A percentile compares a stretch with the other conserved stretches of the same genome.
These are phyloP conservation scores for Fusarium nanum DNA, from an alignment of 2,329 filamentous ascomycete genomes.

Conservation along the genomic window DNA sequence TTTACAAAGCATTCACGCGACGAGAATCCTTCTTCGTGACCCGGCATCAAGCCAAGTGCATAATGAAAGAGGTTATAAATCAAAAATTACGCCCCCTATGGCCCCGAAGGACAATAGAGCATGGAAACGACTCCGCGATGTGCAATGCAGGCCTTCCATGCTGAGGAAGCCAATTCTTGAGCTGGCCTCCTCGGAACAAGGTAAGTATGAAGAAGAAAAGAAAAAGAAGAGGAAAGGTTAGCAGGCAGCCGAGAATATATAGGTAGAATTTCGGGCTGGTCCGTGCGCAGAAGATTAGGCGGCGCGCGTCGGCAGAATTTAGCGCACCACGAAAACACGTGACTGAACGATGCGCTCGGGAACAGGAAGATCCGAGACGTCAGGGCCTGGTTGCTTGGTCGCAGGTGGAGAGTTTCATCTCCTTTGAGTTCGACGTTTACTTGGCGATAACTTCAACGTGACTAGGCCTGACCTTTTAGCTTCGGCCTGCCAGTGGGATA, in stretches of 20 bases:
- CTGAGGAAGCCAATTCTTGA: slow-evolving; percentile 60
- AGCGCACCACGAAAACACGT: neutral
- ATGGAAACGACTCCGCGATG: slow-evolving; percentile 61
- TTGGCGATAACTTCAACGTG: slow-evolving; percentile 7
- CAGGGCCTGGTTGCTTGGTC: neutral
- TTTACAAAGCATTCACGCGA: neutral
- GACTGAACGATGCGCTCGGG: neutral
- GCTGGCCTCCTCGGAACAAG: slow-evolving; percentile 59
- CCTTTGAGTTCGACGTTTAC: slow-evolving; percentile 11
- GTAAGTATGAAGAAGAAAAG: slow-evolving; percentile 65
- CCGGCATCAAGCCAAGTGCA: slow-evolving; percentile 52
- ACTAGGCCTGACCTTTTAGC: neutral
- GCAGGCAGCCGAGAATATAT: slow-evolving; percentile 47
- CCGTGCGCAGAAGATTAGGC: slow-evolving; percentile 24
- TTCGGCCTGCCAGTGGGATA: slow-evolving; percentile 3
- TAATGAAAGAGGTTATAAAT: slow-evolving; percentile 58
- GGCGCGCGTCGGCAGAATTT: neutral
- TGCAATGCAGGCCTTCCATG: slow-evolving; percentile 66
- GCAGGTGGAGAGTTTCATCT: slow-evolving; percentile 18
- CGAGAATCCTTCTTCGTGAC: slow-evolving; percentile 42
- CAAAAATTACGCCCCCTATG: slow-evolving; percentile 67
- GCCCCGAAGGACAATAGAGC: slow-evolving; percentile 66
- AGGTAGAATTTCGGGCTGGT: neutral
- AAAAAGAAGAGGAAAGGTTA: slow-evolving; percentile 40
- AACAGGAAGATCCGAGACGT: neutral